Evolutionary conservation across 2,329 filamentous ascomycete genomes (phyloP).

Genomic region (Stemphylium vesicarium): DNA sequence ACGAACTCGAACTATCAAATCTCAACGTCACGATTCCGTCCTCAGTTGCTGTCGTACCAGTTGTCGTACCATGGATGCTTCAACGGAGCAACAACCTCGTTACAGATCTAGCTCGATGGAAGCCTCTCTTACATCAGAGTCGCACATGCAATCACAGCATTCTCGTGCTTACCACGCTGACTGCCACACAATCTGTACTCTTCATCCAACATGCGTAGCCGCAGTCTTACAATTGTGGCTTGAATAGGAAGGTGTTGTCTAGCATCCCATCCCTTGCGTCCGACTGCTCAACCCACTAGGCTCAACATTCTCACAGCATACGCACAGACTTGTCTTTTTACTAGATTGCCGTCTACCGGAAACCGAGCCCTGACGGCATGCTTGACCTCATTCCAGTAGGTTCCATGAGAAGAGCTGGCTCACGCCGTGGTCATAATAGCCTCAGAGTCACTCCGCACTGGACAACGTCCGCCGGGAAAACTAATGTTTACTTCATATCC

Average conservation of each 20-base stretch:
- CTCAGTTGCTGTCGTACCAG: constrained; percentile 2
- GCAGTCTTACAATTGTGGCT: constrained; percentile 7
- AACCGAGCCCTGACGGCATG: no score
- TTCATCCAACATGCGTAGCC: background rate
- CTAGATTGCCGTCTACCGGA: no score
- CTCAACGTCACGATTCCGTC: background rate
- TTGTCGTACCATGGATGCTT: background rate
- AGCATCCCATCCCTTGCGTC: background rate
- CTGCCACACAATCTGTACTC: background rate
- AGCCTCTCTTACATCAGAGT: background rate
- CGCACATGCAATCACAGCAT: constrained; percentile 8
- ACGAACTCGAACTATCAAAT: background rate
- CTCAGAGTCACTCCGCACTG: no score
- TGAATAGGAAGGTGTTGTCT: background rate
- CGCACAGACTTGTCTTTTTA: no score
- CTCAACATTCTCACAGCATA: no score
- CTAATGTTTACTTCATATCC: no score
- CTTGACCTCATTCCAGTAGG: no score
- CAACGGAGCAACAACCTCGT: background rate
- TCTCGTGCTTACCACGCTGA: constrained; percentile 8
- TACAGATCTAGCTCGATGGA: background rate
- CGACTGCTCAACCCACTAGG: no score
- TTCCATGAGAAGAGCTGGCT: no score
- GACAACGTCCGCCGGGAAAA: no score
- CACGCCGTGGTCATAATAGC: no score